phyloP scores from a whole-genome alignment of 805 yeast species.

The Candida koratica region DNA sequence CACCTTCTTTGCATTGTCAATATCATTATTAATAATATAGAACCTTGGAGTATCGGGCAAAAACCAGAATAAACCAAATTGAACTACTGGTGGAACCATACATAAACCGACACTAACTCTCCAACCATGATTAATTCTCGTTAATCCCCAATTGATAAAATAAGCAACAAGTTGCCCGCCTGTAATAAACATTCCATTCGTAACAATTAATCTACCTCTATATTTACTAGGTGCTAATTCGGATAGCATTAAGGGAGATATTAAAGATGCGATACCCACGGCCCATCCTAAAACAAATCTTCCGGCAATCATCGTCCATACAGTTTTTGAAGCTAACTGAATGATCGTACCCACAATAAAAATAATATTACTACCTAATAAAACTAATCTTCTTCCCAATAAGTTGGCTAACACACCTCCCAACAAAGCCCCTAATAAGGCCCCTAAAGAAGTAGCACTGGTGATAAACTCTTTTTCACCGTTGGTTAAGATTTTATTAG shows the following conservation, averaged over 20 bases:
- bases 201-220: conserved; percentile 86
- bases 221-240: conserved; percentile 91
- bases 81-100: conserved; percentile 79
- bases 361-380: conserved; percentile 76
- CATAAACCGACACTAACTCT: conserved; percentile 87
- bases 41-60: conserved; percentile 96
- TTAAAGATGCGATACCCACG: conserved; percentile 90
- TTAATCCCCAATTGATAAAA: conserved; percentile 86
- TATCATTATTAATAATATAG: conserved; percentile 66
- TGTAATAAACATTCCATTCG: conserved; percentile 85
- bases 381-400: conserved; percentile 79
- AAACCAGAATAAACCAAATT: conserved; percentile 71
- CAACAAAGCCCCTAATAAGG: conserved; percentile 68
- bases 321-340: conserved; percentile 74
- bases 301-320: conserved; percentile 91
- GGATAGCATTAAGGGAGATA: conserved; percentile 89
- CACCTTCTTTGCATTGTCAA: conserved; percentile 64
- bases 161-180: conserved; percentile 95
- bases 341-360: conserved; percentile 81
- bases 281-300: conserved; percentile 94
- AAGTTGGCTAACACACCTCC: conserved; percentile 84
- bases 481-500: conserved; percentile 52
- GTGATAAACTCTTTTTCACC: conserved; percentile 90
- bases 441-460: conserved; percentile 93
- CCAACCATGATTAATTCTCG: conserved; percentile 80